Percentiles rank a stretch among this genome's conserved stretches.
Evolutionary conservation across 2,329 filamentous ascomycete genomes (phyloP).

Genomic region (Aureobasidium sp.): DNA sequence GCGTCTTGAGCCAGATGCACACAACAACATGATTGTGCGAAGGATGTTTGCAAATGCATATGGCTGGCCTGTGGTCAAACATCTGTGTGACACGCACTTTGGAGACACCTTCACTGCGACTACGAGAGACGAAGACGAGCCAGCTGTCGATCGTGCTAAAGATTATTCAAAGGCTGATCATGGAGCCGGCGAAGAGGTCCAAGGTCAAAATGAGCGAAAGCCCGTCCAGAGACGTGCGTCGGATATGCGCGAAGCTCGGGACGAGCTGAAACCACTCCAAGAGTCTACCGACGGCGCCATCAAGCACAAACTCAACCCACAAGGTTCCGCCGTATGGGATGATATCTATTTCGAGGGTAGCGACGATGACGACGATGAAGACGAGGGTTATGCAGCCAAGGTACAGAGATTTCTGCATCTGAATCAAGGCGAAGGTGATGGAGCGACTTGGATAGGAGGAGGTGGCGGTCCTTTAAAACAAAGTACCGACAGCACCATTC

Average conservation of each 20-base stretch:
- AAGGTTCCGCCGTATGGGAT: constrained; percentile 40
- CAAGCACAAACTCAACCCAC: constrained; percentile 21
- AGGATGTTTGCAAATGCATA: constrained; percentile 96
- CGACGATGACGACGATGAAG: constrained; percentile 39
- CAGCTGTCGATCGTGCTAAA: constrained; percentile 60
- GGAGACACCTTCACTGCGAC: constrained; percentile 61
- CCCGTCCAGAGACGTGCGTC: constrained; percentile 36
- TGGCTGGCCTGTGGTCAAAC: constrained; percentile 94
- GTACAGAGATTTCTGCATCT: neutral
- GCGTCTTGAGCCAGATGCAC: constrained; percentile 88
- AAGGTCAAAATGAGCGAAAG: constrained; percentile 31
- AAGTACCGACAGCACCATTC: neutral
- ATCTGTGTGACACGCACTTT: constrained; percentile 92
- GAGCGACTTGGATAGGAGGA: constrained; percentile 2
- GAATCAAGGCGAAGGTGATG: neutral
- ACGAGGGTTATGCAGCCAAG: constrained; percentile 27
- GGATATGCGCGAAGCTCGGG: constrained; percentile 39
- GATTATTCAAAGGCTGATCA: constrained; percentile 28
- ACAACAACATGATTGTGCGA: constrained; percentile 96
- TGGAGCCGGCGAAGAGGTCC: constrained; percentile 57
- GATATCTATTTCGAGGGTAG: constrained; percentile 39
- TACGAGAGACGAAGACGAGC: constrained; percentile 59
- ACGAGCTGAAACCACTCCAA: constrained; percentile 31
- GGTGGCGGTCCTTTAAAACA: neutral
- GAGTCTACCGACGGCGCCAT: constrained; percentile 20